phyloP scores from a whole-genome alignment of 352 stramenopile species.

The Thraustotheca clavata region DNA sequence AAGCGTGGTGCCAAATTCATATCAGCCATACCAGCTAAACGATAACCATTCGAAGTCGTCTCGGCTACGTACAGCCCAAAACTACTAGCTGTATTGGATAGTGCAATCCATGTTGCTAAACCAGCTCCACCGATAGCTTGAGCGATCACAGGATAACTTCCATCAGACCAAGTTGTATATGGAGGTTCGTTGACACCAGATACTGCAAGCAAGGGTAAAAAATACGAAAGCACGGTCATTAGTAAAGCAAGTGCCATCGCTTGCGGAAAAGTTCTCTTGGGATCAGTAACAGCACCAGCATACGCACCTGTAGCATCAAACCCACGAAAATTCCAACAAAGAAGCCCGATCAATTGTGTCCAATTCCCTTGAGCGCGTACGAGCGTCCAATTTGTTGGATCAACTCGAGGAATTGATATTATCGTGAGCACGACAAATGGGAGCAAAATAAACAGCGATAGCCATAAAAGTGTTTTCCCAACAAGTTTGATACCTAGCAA shows the following conservation, averaged over 20 bases:
- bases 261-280: conserved; percentile 66
- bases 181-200: conserved; percentile 75
- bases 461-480: conserved; percentile 66
- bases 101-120: conserved; percentile 86
- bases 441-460: conserved; percentile 83
- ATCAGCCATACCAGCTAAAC: conserved; percentile 82
- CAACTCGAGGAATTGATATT: conserved; percentile 47
- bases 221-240: conserved; percentile 81
- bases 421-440: conserved; percentile 87
- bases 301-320: conserved; percentile 91
- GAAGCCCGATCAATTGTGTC: conserved; percentile 86
- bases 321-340: conserved; percentile 96
- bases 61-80: conserved; percentile 93
- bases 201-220: conserved; percentile 85
- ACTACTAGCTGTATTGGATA: conserved; percentile 84
- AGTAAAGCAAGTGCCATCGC: conserved; percentile 82
- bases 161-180: conserved; percentile 86
- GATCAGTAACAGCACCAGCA: conserved; percentile 86
- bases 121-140: conserved; percentile 72
- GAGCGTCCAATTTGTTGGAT: conserved; percentile 53
- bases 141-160: conserved; percentile 85
- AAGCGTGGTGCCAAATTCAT: conserved; percentile 79
- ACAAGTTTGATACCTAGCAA: conserved; percentile 83
- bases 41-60: conserved; percentile 91
- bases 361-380: conserved; percentile 56